A percentile compares a stretch with the other conserved stretches of the same genome.
These are phyloP conservation scores for Arachnomyces sp. DNA, from an alignment of 2,329 filamentous ascomycete genomes.

Conservation along the genomic window DNA sequence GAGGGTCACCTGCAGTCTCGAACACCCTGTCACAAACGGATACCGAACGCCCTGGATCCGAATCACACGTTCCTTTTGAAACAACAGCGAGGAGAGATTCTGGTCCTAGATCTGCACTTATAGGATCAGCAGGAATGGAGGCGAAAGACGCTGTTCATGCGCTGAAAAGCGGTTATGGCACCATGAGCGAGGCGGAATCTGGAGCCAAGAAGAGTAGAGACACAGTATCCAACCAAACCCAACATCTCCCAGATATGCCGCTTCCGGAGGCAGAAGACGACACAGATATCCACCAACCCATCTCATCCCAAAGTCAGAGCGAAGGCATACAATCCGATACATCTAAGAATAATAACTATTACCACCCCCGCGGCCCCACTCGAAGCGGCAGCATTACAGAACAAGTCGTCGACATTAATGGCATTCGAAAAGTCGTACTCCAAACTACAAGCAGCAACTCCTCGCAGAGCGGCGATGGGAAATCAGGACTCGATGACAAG, in stretches of 20 bases:
- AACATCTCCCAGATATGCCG: conserved; percentile 19
- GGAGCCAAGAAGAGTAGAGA: conserved; percentile 2
- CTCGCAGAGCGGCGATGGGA: conserved; percentile 11
- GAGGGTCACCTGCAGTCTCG: conserved; percentile 16
- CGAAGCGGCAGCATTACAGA: conserved; percentile 73
- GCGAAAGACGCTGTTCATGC: conserved; percentile 61
- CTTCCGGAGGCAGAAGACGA: conserved; percentile 27
- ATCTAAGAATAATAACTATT: conserved; percentile 18
- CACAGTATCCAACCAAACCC: conserved; percentile 17
- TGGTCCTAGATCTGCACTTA: conserved; percentile 16
- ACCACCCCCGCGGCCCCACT: conserved; percentile 42
- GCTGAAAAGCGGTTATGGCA: conserved; percentile 49
- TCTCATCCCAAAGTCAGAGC: conserved; percentile 14
- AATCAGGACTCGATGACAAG: neutral
- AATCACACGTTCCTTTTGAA: too few species aligned
- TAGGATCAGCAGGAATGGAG: conserved; percentile 45
- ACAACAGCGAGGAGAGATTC: conserved; percentile 11
- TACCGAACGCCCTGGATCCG: too few species aligned
- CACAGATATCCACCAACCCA: conserved; percentile 16
- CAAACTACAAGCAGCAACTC: conserved; percentile 57
- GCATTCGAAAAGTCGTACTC: conserved; percentile 67
- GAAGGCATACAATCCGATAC: conserved; percentile 11
- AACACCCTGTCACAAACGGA: too few species aligned
- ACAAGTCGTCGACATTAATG: conserved; percentile 65
- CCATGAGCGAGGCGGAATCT: conserved; percentile 21